Evolutionary conservation across 805 yeast genomes (phyloP).

Genomic region (Schwanniomyces vanrijiae): DNA sequence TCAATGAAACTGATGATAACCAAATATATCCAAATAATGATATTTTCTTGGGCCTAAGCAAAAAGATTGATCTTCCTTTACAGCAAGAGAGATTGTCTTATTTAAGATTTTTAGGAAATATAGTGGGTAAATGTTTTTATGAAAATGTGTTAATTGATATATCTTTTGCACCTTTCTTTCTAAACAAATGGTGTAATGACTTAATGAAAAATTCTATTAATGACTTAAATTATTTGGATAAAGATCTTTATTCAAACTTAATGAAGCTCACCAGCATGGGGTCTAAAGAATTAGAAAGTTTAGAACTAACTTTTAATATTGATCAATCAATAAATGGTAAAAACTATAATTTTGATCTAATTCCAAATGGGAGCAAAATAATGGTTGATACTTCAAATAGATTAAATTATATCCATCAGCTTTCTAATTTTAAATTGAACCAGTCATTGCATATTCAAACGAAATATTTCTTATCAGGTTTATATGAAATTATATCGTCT

Average conservation of each 20-base stretch:
- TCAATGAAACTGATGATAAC: conserved; percentile 48
- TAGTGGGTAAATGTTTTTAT: conserved; percentile 86
- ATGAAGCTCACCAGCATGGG: conserved; percentile 58
- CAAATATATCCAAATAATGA: conserved; percentile 76
- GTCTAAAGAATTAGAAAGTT: conserved; percentile 52
- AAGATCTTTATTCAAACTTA: conserved; percentile 62
- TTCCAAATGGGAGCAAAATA: conserved; percentile 56
- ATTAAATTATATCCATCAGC: conserved; percentile 69
- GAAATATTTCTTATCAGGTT: conserved; percentile 64
- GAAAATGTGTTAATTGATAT: conserved; percentile 80
- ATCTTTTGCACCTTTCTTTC: conserved; percentile 81
- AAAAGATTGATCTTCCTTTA: conserved; percentile 28
- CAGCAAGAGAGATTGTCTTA: conserved; percentile 27
- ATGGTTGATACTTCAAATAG: conserved; percentile 63
- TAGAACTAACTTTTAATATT: conserved; percentile 69
- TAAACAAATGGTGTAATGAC: conserved; percentile 60
- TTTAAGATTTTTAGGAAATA: conserved; percentile 70
- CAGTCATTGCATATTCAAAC: conserved; percentile 59
- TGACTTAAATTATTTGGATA: conserved; percentile 73
- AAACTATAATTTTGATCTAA: conserved; percentile 52
- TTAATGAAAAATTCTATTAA: conserved; percentile 65
- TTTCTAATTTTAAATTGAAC: conserved; percentile 80
- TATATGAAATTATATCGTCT: conserved; percentile 64
- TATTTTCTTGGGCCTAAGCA: conserved; percentile 34
- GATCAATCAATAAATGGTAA: conserved; percentile 46